Conservation (phyloP, 148 eudicot species). For the Rhododendron kiyosumense region DNA sequence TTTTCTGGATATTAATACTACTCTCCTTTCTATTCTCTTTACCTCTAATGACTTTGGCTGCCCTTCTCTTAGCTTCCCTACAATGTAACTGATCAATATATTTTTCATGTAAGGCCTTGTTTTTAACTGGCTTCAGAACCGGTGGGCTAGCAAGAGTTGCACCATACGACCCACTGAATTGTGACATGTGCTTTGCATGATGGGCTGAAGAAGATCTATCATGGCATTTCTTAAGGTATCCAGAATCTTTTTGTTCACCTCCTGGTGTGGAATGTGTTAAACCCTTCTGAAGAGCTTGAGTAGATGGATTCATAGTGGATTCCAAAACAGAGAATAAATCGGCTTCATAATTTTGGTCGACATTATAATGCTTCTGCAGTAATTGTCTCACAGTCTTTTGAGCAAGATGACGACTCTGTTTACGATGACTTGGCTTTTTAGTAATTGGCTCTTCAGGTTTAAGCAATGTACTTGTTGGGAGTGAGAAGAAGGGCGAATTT, state of each 20-base stretch:
- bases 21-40: constrained; percentile 23
- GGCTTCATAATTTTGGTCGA: constrained; percentile 39
- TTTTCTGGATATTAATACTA: constrained; percentile 13
- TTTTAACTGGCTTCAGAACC: constrained; percentile 69
- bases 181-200: constrained; percentile 40
- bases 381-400: constrained; percentile 66
- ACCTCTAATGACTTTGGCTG: constrained; percentile 22
- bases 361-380: constrained; percentile 48
- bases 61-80: constrained; percentile 72
- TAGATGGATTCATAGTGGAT: constrained; percentile 27
- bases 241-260: constrained; percentile 19
- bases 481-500: constrained; percentile 28
- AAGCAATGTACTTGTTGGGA: constrained; percentile 44
- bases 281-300: constrained; percentile 19
- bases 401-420: constrained; percentile 37
- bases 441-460: constrained; percentile 29
- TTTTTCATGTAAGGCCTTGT: constrained; percentile 77
- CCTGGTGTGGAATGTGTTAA: constrained; percentile 36
- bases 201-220: constrained; percentile 39
- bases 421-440: constrained; percentile 27
- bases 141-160: constrained; percentile 52
- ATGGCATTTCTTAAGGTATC: constrained; percentile 24
- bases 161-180: constrained; percentile 14
- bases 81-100: constrained; percentile 68
- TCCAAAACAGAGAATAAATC: constrained; percentile 61